These are phyloP conservation scores for Kuraishia piskuri DNA, from an alignment of 805 yeast genomes.

Conservation along the genomic window DNA sequence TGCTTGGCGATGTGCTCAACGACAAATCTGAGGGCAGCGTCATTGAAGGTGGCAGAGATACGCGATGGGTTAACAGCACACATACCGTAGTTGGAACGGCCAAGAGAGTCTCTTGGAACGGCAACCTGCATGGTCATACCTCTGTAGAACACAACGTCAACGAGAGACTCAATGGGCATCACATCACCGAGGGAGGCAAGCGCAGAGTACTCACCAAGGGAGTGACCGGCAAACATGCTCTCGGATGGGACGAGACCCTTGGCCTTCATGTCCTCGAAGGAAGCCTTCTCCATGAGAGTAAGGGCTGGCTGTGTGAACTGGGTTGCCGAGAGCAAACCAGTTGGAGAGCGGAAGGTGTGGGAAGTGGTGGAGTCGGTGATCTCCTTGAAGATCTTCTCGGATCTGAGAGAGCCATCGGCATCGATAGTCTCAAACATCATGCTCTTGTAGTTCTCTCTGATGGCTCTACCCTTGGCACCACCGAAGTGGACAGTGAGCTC, in stretches of 20 bases:
- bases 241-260: conserved; percentile 93
- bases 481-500: conserved; percentile 95
- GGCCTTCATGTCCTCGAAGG: conserved; percentile 93
- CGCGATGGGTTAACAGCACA: conserved; percentile 97
- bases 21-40: conserved; percentile 89
- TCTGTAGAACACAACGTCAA: conserved; percentile 97
- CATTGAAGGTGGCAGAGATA: conserved; percentile 79
- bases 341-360: conserved; percentile 83
- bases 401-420: conserved; percentile 70
- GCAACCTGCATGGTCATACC: conserved; percentile 99
- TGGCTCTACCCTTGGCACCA: conserved; percentile 93
- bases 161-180: conserved; percentile 96
- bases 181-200: conserved; percentile 95
- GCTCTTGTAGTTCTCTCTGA: conserved; percentile 87
- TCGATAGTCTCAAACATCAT: conserved; percentile 97
- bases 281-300: conserved; percentile 98
- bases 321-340: conserved; percentile 94
- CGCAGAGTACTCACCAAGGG: conserved; percentile 98
- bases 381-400: conserved; percentile 93
- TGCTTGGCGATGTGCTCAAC: conserved; percentile 78
- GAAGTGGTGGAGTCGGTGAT: conserved; percentile 77
- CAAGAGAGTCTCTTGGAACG: conserved; percentile 91
- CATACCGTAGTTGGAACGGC: conserved; percentile 99
- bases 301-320: conserved; percentile 99
- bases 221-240: conserved; percentile 97